phyloP scores from a whole-genome alignment of 139 green algal genomes.

The Chlamydomonas sphaeroides region DNA sequence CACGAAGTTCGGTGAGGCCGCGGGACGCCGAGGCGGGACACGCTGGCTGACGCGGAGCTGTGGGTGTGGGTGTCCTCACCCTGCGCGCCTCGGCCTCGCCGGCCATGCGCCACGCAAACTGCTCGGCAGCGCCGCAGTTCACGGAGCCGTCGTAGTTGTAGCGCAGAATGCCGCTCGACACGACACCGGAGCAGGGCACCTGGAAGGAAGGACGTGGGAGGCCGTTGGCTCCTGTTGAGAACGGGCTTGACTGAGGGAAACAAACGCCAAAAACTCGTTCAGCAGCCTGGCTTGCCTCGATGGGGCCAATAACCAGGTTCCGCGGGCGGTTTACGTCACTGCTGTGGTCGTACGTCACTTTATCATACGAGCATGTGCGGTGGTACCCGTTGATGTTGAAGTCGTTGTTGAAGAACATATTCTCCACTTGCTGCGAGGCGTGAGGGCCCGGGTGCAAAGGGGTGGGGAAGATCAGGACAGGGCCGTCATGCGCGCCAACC shows the following conservation, averaged over 20 bases:
- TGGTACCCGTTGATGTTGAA: conserved; percentile 8
- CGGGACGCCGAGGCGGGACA: neutral
- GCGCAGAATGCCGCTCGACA: neutral
- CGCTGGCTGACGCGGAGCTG: neutral
- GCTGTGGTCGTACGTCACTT: neutral
- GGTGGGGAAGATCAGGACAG: neutral
- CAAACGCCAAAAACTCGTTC: neutral
- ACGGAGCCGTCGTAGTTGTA: neutral
- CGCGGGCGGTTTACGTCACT: neutral
- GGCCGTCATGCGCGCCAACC: neutral
- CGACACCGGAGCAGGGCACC: neutral
- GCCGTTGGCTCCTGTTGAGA: no score
- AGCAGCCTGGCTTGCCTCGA: neutral
- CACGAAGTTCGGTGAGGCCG: neutral
- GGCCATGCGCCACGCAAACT: neutral
- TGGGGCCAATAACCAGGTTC: neutral
- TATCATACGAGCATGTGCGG: conserved; percentile 8
- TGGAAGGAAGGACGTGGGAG: neutral
- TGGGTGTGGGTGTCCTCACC: neutral
- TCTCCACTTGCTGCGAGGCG: neutral
- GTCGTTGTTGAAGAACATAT: neutral
- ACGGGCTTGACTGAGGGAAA: neutral
- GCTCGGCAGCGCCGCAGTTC: conserved; percentile 21
- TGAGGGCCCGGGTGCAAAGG: neutral
- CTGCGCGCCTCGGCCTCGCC: neutral